Conservation (phyloP, 305 asterid genomes). For the Coffea humblotiana region DNA sequence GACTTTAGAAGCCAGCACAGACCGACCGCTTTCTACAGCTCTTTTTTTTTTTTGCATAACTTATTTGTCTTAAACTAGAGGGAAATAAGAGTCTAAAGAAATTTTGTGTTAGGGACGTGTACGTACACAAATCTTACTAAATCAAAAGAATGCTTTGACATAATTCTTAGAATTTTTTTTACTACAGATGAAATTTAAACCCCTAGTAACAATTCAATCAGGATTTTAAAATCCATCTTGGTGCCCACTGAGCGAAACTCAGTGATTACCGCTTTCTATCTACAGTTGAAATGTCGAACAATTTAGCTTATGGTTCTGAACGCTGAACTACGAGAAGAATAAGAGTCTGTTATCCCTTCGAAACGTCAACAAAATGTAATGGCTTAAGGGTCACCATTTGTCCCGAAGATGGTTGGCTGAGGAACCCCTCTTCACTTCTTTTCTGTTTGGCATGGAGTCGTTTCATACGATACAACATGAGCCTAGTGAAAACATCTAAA, state of each 20-base stretch:
- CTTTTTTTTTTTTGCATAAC: too few relatives aligned
- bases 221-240: too few relatives aligned
- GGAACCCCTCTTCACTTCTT: background rate
- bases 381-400: background rate
- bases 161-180: too few relatives aligned
- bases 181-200: too few relatives aligned
- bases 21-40: background rate
- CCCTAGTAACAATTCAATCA: too few relatives aligned
- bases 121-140: too few relatives aligned
- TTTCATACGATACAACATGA: background rate
- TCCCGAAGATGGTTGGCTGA: background rate
- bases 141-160: rapidly evolving
- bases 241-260: too few relatives aligned
- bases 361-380: background rate
- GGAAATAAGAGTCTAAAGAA: too few relatives aligned
- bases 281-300: background rate
- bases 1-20: background rate
- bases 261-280: background rate
- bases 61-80: too few relatives aligned
- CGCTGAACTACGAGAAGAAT: background rate
- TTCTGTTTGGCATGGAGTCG: background rate
- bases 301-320: background rate
- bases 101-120: too few relatives aligned
- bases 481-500: background rate
- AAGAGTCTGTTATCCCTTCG: background rate